phyloP scores from a whole-genome alignment of 768 basidiomycete genomes.

The Asterophora lycoperdoides region DNA sequence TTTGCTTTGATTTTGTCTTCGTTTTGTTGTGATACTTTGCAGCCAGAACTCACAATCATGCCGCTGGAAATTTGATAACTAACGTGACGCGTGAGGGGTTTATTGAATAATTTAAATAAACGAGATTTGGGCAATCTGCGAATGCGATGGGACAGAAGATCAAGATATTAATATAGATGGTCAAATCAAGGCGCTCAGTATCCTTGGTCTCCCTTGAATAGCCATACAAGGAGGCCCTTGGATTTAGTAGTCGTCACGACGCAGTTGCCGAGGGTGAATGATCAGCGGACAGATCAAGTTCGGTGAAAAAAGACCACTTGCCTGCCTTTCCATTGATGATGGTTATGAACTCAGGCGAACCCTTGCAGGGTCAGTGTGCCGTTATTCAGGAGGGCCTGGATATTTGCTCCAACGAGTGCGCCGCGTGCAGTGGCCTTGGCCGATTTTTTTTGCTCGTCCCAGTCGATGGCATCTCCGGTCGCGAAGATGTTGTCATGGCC shows the following conservation, averaged over 20 bases:
- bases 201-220: slow-evolving; percentile 18
- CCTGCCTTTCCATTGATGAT: slow-evolving; percentile 59
- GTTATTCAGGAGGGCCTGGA: slow-evolving; percentile 39
- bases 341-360: slow-evolving; percentile 50
- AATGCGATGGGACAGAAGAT: too few species aligned
- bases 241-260: slow-evolving; percentile 39
- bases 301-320: slow-evolving; percentile 19
- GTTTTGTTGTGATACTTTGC: too few species aligned
- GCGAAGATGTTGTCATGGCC: slow-evolving; percentile 57
- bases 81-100: too few species aligned
- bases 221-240: slow-evolving; percentile 20
- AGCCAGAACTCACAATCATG: too few species aligned
- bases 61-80: too few species aligned
- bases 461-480: slow-evolving; percentile 62
- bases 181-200: slow-evolving; percentile 6
- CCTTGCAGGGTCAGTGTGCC: slow-evolving; percentile 37
- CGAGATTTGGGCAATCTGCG: too few species aligned
- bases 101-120: too few species aligned
- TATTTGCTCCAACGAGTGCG: slow-evolving; percentile 43
- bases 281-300: slow-evolving; percentile 4
- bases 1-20: too few species aligned
- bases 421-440: slow-evolving; percentile 45
- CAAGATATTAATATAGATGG: too few species aligned
- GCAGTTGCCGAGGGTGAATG: slow-evolving; percentile 41
- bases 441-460: slow-evolving; percentile 58